phyloP scores from a whole-genome alignment of 805 yeast species.

The Komagataella kurtzmanii region DNA sequence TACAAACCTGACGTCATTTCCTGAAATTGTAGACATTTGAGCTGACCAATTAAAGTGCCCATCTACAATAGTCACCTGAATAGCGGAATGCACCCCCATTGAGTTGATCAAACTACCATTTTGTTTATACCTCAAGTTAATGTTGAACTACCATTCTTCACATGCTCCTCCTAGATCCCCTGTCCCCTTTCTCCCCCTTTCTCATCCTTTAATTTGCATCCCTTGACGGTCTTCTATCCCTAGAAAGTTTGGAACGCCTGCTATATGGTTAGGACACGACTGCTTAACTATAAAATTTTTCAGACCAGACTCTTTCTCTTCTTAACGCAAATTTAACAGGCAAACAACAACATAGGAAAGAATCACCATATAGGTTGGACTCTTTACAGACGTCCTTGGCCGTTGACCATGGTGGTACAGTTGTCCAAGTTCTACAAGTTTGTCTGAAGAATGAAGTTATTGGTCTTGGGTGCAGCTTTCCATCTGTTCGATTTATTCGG shows the following conservation, averaged over 20 bases:
- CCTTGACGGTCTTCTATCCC: not conserved
- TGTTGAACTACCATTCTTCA: not conserved
- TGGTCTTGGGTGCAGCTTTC: conserved; percentile 4
- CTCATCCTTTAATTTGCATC: not conserved
- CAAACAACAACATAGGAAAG: conserved; percentile 2
- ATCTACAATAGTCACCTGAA: not conserved
- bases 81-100: not conserved
- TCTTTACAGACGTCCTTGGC: conserved; percentile 1
- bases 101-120: not conserved
- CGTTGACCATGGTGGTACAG: conserved; percentile 2
- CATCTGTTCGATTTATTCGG: conserved; percentile 1
- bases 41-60: not conserved
- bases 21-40: not conserved
- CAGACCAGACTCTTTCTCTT: not conserved
- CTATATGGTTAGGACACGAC: not conserved
- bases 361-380: conserved; percentile 2
- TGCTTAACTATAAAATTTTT: not conserved
- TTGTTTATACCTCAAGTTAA: too few relatives aligned
- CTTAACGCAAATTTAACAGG: conserved; percentile 2
- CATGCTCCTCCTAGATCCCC: not conserved
- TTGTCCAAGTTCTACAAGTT: conserved; percentile 1
- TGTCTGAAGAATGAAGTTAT: conserved; percentile 2
- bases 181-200: not conserved
- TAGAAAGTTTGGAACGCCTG: not conserved
- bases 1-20: not conserved